These are phyloP conservation scores for Clarireedia homoeocarpa DNA, from an alignment of 2,329 filamentous ascomycete genomes.

Conservation along the genomic window DNA sequence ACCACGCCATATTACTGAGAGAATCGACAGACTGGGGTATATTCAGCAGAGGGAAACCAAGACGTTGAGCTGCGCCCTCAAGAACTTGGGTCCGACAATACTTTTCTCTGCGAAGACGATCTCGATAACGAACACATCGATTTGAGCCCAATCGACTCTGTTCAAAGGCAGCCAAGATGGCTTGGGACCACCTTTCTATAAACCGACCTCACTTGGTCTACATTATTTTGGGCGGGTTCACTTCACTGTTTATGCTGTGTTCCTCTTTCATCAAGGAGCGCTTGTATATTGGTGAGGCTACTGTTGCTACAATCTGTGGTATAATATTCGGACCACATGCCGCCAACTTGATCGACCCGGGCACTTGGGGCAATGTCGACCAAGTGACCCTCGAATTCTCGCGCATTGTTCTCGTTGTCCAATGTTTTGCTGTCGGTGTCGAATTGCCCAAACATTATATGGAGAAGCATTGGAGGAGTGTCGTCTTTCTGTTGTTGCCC, in stretches of 20 bases:
- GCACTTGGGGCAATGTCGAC: constrained; percentile 73
- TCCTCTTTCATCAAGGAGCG: constrained; percentile 98
- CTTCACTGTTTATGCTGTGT: constrained; percentile 94
- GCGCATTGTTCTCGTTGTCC: constrained; percentile 80
- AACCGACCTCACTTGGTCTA: constrained; percentile 97
- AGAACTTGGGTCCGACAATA: neutral
- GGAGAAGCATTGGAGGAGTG: constrained; percentile 95
- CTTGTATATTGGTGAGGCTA: constrained; percentile 97
- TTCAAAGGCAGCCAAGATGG: constrained; percentile 42
- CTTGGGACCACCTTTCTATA: constrained; percentile 74
- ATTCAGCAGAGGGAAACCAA: constrained; percentile 13
- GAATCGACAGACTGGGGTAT: constrained; percentile 30
- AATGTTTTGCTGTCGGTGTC: constrained; percentile 87
- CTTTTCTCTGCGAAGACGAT: neutral
- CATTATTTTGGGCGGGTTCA: constrained; percentile 96
- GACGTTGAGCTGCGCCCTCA: constrained; percentile 9
- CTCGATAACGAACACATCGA: neutral
- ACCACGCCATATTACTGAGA: constrained; percentile 24
- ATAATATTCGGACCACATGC: constrained; percentile 85
- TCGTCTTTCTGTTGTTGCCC: constrained; percentile 77
- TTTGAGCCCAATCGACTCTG: neutral
- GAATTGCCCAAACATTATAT: constrained; percentile 92
- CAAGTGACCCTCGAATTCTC: constrained; percentile 86
- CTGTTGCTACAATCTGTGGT: constrained; percentile 80
- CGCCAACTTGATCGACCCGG: constrained; percentile 70